Evolutionary conservation across 2,329 filamentous ascomycete genomes (phyloP).

Genomic region (Trichoderma pleuroti): DNA sequence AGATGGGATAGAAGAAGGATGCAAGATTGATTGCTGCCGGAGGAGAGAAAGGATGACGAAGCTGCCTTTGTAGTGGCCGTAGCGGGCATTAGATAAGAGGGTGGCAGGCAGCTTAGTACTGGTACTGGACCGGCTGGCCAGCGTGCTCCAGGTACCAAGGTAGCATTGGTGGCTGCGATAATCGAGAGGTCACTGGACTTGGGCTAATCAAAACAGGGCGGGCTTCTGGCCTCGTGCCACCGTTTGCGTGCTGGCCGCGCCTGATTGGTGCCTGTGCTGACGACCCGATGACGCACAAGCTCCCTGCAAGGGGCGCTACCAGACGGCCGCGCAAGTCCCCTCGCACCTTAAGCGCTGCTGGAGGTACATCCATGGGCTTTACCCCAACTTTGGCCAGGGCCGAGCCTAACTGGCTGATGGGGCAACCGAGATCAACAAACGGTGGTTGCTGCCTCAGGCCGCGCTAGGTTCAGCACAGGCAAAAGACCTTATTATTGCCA

Average conservation of each 20-base stretch:
- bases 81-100: slow-evolving; percentile 8
- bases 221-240: slow-evolving; percentile 14
- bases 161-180: slow-evolving; percentile 7
- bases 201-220: slow-evolving; percentile 1
- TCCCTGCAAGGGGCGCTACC: slow-evolving; percentile 16
- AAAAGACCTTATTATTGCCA: background rate
- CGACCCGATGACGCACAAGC: slow-evolving; percentile 19
- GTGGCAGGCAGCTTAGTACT: background rate
- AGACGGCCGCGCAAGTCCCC: slow-evolving; percentile 1
- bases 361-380: background rate
- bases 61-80: slow-evolving; percentile 10
- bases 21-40: background rate
- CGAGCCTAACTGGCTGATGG: slow-evolving; percentile 18
- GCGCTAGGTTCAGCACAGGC: background rate
- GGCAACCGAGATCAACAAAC: slow-evolving; percentile 17
- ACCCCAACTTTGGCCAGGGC: slow-evolving; percentile 10
- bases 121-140: background rate
- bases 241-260: slow-evolving; percentile 14
- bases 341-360: background rate
- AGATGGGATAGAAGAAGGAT: no score
- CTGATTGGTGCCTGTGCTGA: slow-evolving; percentile 13
- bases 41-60: slow-evolving; percentile 8
- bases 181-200: slow-evolving; percentile 15
- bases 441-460: slow-evolving; percentile 12
- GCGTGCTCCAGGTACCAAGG: background rate